Evolutionary conservation across 2,329 filamentous ascomycete species (phyloP), one percentile per base, ranked within the genome.

Genomic region (Zymoseptoria passerinii): DNA sequence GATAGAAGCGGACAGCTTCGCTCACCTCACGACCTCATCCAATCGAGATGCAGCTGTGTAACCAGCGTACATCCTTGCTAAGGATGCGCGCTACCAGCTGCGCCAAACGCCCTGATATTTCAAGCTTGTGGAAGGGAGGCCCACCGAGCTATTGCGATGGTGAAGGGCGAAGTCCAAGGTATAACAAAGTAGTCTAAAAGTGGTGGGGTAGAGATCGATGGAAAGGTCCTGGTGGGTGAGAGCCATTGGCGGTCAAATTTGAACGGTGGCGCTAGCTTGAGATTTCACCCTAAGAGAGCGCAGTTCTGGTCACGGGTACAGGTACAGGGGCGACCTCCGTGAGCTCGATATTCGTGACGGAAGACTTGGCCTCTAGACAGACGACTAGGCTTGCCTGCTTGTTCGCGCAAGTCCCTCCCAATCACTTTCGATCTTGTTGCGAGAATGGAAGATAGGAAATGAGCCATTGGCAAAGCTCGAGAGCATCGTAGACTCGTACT

Each of bases 1-100:
- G n/a, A n/a, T 8, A 49, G 48, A 18, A 18, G n/a, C 20, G 4
- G 8, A 49, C 48, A 23, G 48, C 18, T 9, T 50, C n/a, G 23
- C 23, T 27, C 23, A 50, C 48, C 48, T 50, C 49, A 50, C 49
- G 49, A 50, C 49, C 49, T 50, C 49, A 50, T 50, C 49, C 49
- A 50, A 18, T 18, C 49, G 23, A 4, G 49, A 50, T 50, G 19
- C 10, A 50, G 49, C 19, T 20, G 19, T 13, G 8, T 18, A 10
- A 20, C 19, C 49, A 50, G 23, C 49, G 10, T 13, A n/a, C 49
- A 50, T 50, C 19, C 49, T 16, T 50, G 49, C 49, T 50, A 50
- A 50, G 49, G 49, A 50, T 50, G 49, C 49, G 49, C 49, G 49
- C 49, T 50, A 50, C 49, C 49, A 50, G 49, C 49, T 50, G 49